Evolutionary conservation across 176 grass and related monocot genomes (phyloP), one percentile per base, ranked within the genome.

Genomic region (Avena atlantica): DNA sequence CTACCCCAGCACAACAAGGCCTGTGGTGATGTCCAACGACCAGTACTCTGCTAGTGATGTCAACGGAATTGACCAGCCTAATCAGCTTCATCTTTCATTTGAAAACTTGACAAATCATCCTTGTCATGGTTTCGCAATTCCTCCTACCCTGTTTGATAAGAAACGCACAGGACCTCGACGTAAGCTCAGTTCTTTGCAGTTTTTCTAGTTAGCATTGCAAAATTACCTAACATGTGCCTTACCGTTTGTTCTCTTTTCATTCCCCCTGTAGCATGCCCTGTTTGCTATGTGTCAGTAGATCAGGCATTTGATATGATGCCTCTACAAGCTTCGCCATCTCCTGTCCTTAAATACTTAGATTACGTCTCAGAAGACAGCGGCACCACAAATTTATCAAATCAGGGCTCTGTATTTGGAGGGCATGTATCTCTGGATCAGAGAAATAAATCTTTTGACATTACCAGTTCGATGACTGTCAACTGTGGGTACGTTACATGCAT

Each of bases 161-260:
- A 99, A 94, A 78, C 97, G 92, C 66, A 99, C 89, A 62, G 97
- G 97, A 50, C 97, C 97, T 70, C 94, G 97, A 6, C 85, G 97
- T 99, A 92, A 96, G 97, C 89, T 78, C 81, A 88, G 8, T 70
- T 74, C 17, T 71, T 85, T 55, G 23, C 44, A 45, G 5, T 53
- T 8, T 11, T 82, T 36, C 40, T 65, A 31, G 19, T 66, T 48
- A 62, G 31, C 21, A 78, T 65, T 68, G 25, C 37, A 76, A 55
- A 52, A 27, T 23, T 55, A 37, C 49, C 71, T 16, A 44, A 55
- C 16, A 70, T 63, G 17, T 84, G 9, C 25, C 69, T 81, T 37
- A 31, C 67, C 11, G 9, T 74, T 62, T 79, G 36, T 47, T 82
- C 60, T 76, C 60, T 85, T 84, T 40, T 91, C 56, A 40, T 70